A percentile compares a stretch with the other conserved stretches of the same genome.
Conservation (phyloP, 768 basidiomycete genomes). For the Tricholoma furcatifolium region DNA sequence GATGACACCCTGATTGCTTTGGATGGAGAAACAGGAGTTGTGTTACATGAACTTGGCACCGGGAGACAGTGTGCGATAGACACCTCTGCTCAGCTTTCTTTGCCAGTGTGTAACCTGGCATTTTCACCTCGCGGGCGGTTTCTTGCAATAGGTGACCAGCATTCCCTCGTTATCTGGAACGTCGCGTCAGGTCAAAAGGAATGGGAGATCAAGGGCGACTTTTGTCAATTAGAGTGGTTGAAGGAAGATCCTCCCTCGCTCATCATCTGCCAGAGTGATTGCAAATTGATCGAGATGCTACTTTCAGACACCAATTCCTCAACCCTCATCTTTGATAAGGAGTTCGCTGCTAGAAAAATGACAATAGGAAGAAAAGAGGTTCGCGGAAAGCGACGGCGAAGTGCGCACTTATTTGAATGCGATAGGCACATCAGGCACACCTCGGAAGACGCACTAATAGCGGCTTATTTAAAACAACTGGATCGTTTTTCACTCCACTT, state of each 20-base stretch:
- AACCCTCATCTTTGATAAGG: not conserved
- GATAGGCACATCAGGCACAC: not conserved
- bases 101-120: not conserved
- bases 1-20: not conserved
- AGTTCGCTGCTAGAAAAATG: no score
- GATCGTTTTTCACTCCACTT: not conserved
- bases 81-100: not conserved
- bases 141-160: not conserved
- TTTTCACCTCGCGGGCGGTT: not conserved
- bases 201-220: not conserved
- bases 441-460: no score
- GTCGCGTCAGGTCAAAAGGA: not conserved
- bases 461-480: no score
- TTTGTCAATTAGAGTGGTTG: not conserved
- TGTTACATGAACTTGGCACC: not conserved
- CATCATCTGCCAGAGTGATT: not conserved
- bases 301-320: not conserved
- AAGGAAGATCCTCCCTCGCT: not conserved
- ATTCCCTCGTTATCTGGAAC: not conserved
- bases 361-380: no score
- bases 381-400: no score
- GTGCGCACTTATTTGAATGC: not conserved
- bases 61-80: not conserved
- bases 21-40: not conserved
- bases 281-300: not conserved